Conservation (phyloP, 768 basidiomycete species). For the Pleurotus platypus region DNA sequence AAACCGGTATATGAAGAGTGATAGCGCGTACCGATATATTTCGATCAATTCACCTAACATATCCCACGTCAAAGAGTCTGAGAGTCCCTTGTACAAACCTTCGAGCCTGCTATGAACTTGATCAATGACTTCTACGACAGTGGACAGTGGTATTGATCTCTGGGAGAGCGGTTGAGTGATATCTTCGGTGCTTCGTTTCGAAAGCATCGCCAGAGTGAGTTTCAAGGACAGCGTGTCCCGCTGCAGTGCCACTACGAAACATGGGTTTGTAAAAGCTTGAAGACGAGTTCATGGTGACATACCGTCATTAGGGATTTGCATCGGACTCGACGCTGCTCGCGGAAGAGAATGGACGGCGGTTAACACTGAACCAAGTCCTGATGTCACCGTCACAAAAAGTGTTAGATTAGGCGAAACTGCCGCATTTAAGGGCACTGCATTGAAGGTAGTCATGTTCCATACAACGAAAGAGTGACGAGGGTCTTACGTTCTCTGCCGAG, state of each 20-base stretch:
- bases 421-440: slow-evolving; percentile 55
- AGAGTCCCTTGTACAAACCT: slow-evolving; percentile 31
- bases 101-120: slow-evolving; percentile 46
- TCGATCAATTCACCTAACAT: slow-evolving; percentile 44
- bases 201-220: slow-evolving; percentile 41
- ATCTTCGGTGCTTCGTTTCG: slow-evolving; percentile 54
- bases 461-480: background rate
- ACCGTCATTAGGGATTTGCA: background rate
- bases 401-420: slow-evolving; percentile 55
- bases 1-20: slow-evolving; percentile 19
- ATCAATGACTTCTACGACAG: slow-evolving; percentile 44
- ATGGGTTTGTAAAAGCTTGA: background rate
- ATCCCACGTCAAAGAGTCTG: slow-evolving; percentile 36
- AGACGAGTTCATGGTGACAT: background rate
- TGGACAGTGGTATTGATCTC: slow-evolving; percentile 33
- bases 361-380: slow-evolving; percentile 34
- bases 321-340: slow-evolving; percentile 17
- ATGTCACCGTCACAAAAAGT: slow-evolving; percentile 52
- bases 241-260: background rate
- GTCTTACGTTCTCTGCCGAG: slow-evolving; percentile 50
- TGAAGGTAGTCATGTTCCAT: background rate
- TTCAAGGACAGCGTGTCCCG: slow-evolving; percentile 19
- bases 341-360: slow-evolving; percentile 45
- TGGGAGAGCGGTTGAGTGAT: slow-evolving; percentile 52
- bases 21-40: slow-evolving; percentile 44